Evolutionary conservation across 441 rosid species (phyloP).

Genomic region (Biscutella laevigata): DNA sequence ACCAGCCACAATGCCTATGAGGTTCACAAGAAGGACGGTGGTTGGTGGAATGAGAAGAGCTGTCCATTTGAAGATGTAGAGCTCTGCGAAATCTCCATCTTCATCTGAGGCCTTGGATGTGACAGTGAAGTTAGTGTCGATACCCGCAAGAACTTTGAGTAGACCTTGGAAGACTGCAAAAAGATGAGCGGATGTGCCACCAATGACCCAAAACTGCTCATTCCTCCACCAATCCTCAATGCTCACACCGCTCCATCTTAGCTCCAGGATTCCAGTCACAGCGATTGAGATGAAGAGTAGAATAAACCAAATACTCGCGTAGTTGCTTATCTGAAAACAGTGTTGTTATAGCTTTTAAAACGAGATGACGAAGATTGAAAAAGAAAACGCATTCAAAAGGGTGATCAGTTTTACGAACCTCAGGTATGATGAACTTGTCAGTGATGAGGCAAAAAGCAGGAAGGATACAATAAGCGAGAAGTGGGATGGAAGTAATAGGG

Average conservation of each 20-base stretch:
- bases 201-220: conserved; percentile 98
- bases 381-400: not conserved
- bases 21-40: conserved; percentile 70
- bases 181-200: conserved; percentile 95
- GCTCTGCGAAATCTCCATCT: conserved; percentile 89
- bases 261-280: conserved; percentile 76
- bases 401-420: conserved; percentile 39
- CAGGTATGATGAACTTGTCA: conserved; percentile 81
- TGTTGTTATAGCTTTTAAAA: not conserved
- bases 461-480: conserved; percentile 78
- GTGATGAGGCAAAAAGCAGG: conserved; percentile 96
- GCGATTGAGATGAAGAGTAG: conserved; percentile 77
- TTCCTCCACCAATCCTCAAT: conserved; percentile 99
- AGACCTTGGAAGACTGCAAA: conserved; percentile 97
- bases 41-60: conserved; percentile 94
- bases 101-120: conserved; percentile 90
- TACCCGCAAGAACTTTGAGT: conserved; percentile 89
- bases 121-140: conserved; percentile 92
- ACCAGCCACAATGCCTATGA: conserved; percentile 93
- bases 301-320: conserved; percentile 92
- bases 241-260: conserved; percentile 88
- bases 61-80: conserved; percentile 93
- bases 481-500: conserved; percentile 85
- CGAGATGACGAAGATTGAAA: not conserved
- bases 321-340: conserved; percentile 85